phyloP scores from a whole-genome alignment of 192 early-diverging fungal genomes.

The Coemansia sp. region DNA sequence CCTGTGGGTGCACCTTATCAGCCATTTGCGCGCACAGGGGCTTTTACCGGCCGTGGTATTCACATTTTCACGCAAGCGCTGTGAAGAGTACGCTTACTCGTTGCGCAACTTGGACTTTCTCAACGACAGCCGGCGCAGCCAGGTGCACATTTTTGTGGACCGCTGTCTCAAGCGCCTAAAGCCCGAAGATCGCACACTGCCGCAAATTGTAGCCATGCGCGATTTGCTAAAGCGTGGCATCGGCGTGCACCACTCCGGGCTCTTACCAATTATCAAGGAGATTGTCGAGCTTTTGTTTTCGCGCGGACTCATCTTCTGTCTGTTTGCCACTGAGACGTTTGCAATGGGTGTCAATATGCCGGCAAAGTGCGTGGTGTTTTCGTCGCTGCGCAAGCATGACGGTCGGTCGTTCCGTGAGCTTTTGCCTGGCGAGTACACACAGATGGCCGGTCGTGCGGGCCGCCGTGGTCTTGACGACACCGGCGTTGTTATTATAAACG shows the following conservation, averaged over 20 bases:
- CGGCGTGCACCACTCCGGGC: conserved; percentile 95
- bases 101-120: conserved; percentile 83
- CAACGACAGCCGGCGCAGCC: conserved; percentile 71
- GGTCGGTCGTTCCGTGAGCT: conserved; percentile 84
- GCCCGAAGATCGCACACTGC: conserved; percentile 79
- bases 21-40: conserved; percentile 68
- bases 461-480: conserved; percentile 89
- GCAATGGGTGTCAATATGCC: conserved; percentile 99
- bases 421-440: conserved; percentile 94
- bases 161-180: conserved; percentile 76
- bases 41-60: conserved; percentile 91
- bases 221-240: conserved; percentile 88
- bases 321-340: conserved; percentile 99
- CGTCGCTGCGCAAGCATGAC: conserved; percentile 88
- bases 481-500: conserved; percentile 85
- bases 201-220: conserved; percentile 83
- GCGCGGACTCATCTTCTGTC: conserved; percentile 80
- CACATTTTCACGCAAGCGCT: conserved; percentile 92
- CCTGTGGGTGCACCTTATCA: conserved; percentile 79
- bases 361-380: conserved; percentile 91
- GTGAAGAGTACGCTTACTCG: conserved; percentile 84
- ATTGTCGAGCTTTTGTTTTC: conserved; percentile 96
- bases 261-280: conserved; percentile 97
- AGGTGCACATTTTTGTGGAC: conserved; percentile 87
- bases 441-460: conserved; percentile 98